Base-by-base conservation (phyloP, 441 rosid species). In the Populus trichocarpa region DNA sequence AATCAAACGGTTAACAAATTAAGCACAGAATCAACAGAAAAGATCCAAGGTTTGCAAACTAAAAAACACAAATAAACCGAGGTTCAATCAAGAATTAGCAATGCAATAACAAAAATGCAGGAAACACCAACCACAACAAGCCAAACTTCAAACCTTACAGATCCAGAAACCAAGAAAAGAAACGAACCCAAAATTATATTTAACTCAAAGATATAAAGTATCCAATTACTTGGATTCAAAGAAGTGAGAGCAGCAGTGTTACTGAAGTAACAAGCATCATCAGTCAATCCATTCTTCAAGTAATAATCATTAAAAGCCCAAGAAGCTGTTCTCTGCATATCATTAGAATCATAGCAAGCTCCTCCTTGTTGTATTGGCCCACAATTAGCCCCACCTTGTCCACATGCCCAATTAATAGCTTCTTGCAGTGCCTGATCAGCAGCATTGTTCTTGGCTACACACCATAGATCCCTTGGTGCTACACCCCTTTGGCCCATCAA, bases 391-490 rank as follows among this genome's bases (percentile, higher is more conserved):
- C 94, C 98, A 26, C 99, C 98, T 6, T 81, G 80, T 2, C 99
- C 97, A 78, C 99, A 96, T 10, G 99, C 97, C 99, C 99, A 96
- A 61, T 89, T 88, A 50, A 96, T 79, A 32, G 97, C 96, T 68
- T 77, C 81, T 88, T 88, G 97, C 4, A 96, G 88, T 14, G 93
- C 82, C 20, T 92, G 84, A 77, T 96, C 98, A n/a, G 88, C 94
- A 14, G 99, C 98, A 89, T 96, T 91, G 88, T 96, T 96, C 94
- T 92, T 96, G 8, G 99, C 98, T 26, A 94, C 98, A 80, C 99
- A 96, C 97, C 98, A 96, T 4, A 96, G 87, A 82, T 90, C 92
- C 88, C 83, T 79, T 40, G 79, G 84, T 20, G 77, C 87, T 9
- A 81, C 78, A 67, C 78, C 79, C 26, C 72, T 74, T 61, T 81